These are phyloP conservation scores for Pyrrhoderma noxium DNA, from an alignment of 1,284 basidiomycete genomes.

Conservation along the genomic window DNA sequence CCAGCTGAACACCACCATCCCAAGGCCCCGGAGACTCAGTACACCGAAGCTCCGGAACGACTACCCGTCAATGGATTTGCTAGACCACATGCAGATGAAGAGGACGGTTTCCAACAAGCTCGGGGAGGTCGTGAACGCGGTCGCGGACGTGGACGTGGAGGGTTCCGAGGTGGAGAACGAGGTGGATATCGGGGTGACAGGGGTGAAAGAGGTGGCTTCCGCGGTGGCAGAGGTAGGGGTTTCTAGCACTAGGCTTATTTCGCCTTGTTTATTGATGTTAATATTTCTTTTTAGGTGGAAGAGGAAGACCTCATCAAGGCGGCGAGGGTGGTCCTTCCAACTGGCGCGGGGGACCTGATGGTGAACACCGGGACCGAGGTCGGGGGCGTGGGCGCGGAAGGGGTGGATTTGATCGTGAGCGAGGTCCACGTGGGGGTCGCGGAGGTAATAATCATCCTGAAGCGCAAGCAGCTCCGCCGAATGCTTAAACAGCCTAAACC, in stretches of 20 bases:
- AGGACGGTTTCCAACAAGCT: conserved; percentile 57
- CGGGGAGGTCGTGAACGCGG: conserved; percentile 31
- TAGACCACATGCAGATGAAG: conserved; percentile 34
- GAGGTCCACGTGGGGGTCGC: conserved; percentile 7
- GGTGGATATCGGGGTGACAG: conserved; percentile 29
- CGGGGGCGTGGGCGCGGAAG: conserved; percentile 34
- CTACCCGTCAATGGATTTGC: conserved; percentile 16
- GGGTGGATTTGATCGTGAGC: conserved; percentile 23
- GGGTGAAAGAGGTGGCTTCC: conserved; percentile 28
- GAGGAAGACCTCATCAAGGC: conserved; percentile 24
- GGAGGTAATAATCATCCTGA: conserved; percentile 4
- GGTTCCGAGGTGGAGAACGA: conserved; percentile 33
- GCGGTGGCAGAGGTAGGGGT: conserved; percentile 15
- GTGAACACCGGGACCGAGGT: conserved; percentile 35
- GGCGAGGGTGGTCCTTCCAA: conserved; percentile 24
- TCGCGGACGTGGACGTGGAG: conserved; percentile 22
- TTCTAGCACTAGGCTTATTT: too few relatives aligned
- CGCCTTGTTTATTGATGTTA: too few relatives aligned
- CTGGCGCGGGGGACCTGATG: conserved; percentile 35
- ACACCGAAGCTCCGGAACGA: conserved; percentile 22
- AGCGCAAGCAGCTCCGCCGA: too few relatives aligned
- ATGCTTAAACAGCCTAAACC: background rate
- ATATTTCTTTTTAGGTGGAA: conserved; percentile 9
- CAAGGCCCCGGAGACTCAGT: conserved; percentile 25
- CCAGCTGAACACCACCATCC: conserved; percentile 31